Conservation (phyloP, 768 basidiomycete species). For the Gloeophyllum trabeum region DNA sequence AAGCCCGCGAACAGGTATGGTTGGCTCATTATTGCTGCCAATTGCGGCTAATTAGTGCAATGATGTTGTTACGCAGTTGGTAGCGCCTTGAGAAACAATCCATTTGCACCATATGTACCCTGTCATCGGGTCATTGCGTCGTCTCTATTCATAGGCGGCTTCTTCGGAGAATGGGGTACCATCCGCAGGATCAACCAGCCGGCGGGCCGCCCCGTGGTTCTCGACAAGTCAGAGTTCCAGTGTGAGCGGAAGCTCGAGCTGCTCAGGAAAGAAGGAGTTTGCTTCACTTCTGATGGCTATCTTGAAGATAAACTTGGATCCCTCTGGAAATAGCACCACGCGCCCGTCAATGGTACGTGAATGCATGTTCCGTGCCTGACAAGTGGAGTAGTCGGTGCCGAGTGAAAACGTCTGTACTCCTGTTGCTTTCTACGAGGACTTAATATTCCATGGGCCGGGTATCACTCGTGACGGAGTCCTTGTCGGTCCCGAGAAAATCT, state of each 20-base stretch:
- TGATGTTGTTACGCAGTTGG: no score
- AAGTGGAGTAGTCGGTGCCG: no score
- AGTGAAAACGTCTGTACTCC: no score
- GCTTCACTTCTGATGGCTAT: neutral
- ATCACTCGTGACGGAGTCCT: no score
- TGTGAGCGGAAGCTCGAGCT: neutral
- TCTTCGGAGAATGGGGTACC: conserved; percentile 41
- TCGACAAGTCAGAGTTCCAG: neutral
- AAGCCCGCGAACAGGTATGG: conserved; percentile 31
- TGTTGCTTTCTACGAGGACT: no score
- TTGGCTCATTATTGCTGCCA: no score
- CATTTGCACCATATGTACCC: conserved; percentile 56
- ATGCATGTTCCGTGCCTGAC: no score
- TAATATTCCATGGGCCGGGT: no score
- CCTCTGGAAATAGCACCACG: neutral
- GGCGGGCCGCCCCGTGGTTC: no score
- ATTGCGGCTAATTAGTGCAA: no score
- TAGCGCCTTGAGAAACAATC: conserved; percentile 48
- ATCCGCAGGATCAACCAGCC: neutral
- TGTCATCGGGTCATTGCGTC: conserved; percentile 65
- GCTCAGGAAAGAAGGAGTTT: neutral
- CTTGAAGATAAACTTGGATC: neutral
- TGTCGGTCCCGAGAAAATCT: no score
- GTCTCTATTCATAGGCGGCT: conserved; percentile 50
- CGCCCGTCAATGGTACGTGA: no score